Conservation (phyloP, 805 yeast genomes). For the Candida tammaniensis region DNA sequence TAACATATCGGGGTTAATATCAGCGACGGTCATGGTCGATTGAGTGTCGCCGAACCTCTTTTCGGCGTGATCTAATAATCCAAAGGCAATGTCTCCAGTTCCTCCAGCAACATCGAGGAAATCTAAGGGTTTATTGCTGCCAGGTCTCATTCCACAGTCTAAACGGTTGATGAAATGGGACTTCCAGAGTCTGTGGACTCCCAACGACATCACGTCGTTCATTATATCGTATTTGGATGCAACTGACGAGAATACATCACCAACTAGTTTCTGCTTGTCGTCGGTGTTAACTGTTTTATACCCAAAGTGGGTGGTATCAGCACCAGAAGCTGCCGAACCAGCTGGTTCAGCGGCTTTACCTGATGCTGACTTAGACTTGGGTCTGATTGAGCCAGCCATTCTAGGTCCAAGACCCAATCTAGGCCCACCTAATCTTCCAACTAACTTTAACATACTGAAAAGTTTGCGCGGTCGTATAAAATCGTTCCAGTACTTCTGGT, state of each 20-base stretch:
- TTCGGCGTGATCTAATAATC: conserved; percentile 88
- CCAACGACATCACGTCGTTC: conserved; percentile 98
- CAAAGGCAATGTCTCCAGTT: conserved; percentile 97
- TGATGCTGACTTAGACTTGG: too few species aligned
- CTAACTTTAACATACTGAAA: too few species aligned
- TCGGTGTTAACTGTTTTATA: conserved; percentile 74
- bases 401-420: too few species aligned
- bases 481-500: too few species aligned
- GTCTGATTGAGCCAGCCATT: too few species aligned
- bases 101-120: conserved; percentile 99
- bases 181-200: conserved; percentile 94
- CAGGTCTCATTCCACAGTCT: conserved; percentile 93
- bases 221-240: conserved; percentile 92
- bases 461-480: too few species aligned
- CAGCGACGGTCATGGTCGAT: conserved; percentile 86
- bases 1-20: conserved; percentile 95
- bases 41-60: conserved; percentile 67
- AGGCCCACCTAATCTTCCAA: too few species aligned
- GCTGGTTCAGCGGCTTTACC: too few species aligned
- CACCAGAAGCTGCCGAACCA: too few species aligned
- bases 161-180: conserved; percentile 80
- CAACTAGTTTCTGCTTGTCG: conserved; percentile 80
- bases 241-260: conserved; percentile 88
- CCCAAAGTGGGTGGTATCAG: conserved; percentile 86
- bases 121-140: conserved; percentile 68